A percentile compares a stretch with the other conserved stretches of the same genome.
phyloP scores from a whole-genome alignment of 768 basidiomycete species.

The Tylopilus subfusipes region DNA sequence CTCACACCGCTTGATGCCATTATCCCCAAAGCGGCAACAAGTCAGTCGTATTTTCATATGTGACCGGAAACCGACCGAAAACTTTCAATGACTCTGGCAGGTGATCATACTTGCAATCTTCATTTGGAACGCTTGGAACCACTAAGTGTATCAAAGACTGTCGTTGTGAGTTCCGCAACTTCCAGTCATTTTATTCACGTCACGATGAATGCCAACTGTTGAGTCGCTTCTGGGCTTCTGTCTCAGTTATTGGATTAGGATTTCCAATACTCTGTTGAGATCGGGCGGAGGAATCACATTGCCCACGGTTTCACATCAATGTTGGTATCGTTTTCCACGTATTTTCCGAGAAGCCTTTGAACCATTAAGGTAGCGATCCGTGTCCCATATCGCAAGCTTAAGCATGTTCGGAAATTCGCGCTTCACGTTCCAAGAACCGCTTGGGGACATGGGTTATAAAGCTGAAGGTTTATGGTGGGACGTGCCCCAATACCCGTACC shows the following conservation, averaged over 20 bases:
- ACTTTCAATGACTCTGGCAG: background rate
- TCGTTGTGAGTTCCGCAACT: conserved; percentile 7
- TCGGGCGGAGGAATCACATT: background rate
- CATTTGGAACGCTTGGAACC: background rate
- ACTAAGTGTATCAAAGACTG: background rate
- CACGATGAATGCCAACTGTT: background rate
- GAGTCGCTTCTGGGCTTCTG: background rate
- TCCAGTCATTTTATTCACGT: background rate
- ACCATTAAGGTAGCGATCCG: background rate
- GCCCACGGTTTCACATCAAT: background rate
- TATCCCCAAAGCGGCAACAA: conserved; percentile 1
- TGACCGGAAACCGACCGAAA: background rate
- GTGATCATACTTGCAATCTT: background rate
- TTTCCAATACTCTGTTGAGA: background rate
- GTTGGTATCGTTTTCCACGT: conserved; percentile 4
- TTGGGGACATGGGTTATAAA: conserved; percentile 19
- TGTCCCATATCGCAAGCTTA: conserved; percentile 8
- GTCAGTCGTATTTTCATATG: conserved; percentile 8
- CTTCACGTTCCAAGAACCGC: conserved; percentile 11
- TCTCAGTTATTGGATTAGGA: background rate
- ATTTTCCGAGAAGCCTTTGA: background rate
- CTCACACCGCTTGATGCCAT: background rate
- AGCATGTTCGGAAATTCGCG: conserved; percentile 15
- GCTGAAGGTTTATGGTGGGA: conserved; percentile 3
- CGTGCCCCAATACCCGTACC: conserved; percentile 16